These are phyloP conservation scores for Graphiopsis chlorocephala DNA, from an alignment of 2,329 filamentous ascomycete genomes.

Conservation along the genomic window DNA sequence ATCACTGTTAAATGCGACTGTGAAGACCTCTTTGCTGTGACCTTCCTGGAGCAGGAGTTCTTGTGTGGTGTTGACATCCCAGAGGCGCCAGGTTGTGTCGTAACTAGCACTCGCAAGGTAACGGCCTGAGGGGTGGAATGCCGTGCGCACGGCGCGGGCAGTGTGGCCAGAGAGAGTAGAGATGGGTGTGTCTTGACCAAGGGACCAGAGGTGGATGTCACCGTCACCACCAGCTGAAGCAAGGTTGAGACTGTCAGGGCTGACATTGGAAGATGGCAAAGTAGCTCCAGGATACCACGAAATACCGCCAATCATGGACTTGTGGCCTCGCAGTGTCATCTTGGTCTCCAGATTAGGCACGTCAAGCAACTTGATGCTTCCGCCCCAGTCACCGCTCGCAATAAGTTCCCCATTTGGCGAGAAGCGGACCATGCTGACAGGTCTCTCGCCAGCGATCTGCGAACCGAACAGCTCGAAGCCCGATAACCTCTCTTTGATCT, in stretches of 20 bases:
- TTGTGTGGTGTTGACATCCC: conserved; percentile 37
- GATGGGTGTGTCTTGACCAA: conserved; percentile 80
- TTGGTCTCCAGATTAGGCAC: conserved; percentile 80
- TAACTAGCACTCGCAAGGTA: conserved; percentile 92
- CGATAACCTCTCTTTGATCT: conserved; percentile 76
- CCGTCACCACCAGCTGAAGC: conserved; percentile 89
- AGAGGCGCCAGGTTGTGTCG: conserved; percentile 94
- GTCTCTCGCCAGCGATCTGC: conserved; percentile 86
- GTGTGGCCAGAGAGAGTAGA: conserved; percentile 79
- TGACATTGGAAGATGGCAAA: conserved; percentile 66
- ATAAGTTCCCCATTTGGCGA: conserved; percentile 79
- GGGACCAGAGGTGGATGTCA: conserved; percentile 83
- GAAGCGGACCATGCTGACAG: conserved; percentile 88
- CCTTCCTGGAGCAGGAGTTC: conserved; percentile 44
- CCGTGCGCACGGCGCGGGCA: conserved; percentile 83
- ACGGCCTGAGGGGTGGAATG: conserved; percentile 87
- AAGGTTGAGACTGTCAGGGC: conserved; percentile 69
- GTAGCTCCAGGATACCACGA: conserved; percentile 87
- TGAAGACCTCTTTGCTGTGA: conserved; percentile 89
- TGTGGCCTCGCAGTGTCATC: conserved; percentile 75
- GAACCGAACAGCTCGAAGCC: conserved; percentile 89
- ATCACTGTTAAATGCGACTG: conserved; percentile 84
- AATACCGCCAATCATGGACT: conserved; percentile 82
- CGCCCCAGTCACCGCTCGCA: conserved; percentile 90
- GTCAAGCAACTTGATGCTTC: conserved; percentile 79